These are phyloP conservation scores for Tetracladium setigerum DNA, from an alignment of 495 filamentous ascomycete species.

Conservation along the genomic window DNA sequence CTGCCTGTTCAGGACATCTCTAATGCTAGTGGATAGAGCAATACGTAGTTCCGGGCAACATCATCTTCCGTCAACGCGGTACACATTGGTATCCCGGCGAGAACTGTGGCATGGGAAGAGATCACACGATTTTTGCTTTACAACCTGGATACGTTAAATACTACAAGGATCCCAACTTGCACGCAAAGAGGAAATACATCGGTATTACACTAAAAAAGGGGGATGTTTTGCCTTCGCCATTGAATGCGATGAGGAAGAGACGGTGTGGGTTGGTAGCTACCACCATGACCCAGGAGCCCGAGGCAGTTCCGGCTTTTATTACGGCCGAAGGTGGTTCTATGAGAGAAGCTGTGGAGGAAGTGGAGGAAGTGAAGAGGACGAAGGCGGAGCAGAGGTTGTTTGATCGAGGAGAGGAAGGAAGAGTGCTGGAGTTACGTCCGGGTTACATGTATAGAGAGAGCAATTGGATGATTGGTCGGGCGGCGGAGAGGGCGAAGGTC, in stretches of 20 bases:
- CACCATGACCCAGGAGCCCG: no score
- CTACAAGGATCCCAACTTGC: slow-evolving; percentile 75
- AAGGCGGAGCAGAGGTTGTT: slow-evolving; percentile 28
- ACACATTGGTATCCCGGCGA: slow-evolving; percentile 92
- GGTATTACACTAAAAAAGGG: slow-evolving; percentile 78
- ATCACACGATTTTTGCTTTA: slow-evolving; percentile 91
- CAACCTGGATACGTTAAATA: slow-evolving; percentile 87
- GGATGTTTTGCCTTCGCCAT: slow-evolving; percentile 64
- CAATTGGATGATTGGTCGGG: slow-evolving; percentile 78
- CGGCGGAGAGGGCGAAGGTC: slow-evolving; percentile 51
- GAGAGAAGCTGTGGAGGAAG: slow-evolving; percentile 21
- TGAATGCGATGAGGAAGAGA: slow-evolving; percentile 57
- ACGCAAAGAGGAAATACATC: slow-evolving; percentile 84
- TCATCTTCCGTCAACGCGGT: slow-evolving; percentile 95
- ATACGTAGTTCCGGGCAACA: slow-evolving; percentile 89
- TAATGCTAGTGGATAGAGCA: slow-evolving; percentile 46
- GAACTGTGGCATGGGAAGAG: slow-evolving; percentile 88
- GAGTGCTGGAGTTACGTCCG: slow-evolving; percentile 37
- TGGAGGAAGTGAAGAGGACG: slow-evolving; percentile 29
- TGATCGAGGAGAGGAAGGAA: slow-evolving; percentile 17
- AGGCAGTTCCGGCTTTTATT: background rate
- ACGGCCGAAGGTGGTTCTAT: slow-evolving; percentile 20
- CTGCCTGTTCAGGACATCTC: background rate
- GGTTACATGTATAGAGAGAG: slow-evolving; percentile 77
- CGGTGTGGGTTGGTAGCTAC: slow-evolving; percentile 60